A percentile compares a stretch with the other conserved stretches of the same genome.
These are phyloP conservation scores for Metschnikowia anglica DNA, from an alignment of 805 yeast genomes.

Conservation along the genomic window DNA sequence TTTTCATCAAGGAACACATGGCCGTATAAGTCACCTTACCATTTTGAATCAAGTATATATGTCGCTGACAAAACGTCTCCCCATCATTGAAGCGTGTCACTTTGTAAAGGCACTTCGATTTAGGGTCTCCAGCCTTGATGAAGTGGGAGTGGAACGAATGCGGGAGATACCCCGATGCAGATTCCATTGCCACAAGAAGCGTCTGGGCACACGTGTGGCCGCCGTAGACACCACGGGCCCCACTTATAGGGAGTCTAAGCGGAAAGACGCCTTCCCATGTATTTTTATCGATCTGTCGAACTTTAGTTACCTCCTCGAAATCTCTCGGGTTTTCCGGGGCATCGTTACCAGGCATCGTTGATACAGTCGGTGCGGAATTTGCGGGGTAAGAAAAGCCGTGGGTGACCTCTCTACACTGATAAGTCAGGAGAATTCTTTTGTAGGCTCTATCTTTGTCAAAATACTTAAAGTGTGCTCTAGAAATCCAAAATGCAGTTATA, in stretches of 20 bases:
- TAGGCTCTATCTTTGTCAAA: no score
- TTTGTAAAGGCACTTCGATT: conserved; percentile 48
- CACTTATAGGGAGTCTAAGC: conserved; percentile 34
- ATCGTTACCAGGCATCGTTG: conserved; percentile 4
- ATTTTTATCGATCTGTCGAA: conserved; percentile 13
- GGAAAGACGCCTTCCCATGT: conserved; percentile 36
- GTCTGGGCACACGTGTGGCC: conserved; percentile 70
- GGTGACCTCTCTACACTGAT: no score
- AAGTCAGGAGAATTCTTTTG: no score
- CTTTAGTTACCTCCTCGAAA: conserved; percentile 19
- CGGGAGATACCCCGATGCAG: conserved; percentile 47
- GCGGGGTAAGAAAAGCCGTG: neutral
- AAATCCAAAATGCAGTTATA: no score
- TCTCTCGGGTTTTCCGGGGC: conserved; percentile 9
- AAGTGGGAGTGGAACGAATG: conserved; percentile 64
- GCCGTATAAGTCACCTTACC: conserved; percentile 52
- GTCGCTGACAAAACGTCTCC: conserved; percentile 50
- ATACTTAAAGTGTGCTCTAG: no score
- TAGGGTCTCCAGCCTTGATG: conserved; percentile 51
- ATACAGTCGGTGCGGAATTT: neutral
- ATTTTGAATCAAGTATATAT: conserved; percentile 55
- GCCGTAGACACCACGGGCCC: conserved; percentile 69
- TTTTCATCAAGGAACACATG: conserved; percentile 42
- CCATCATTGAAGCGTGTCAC: conserved; percentile 56
- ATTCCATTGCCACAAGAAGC: conserved; percentile 55